These are phyloP conservation scores for Fusarium odoratissimum DNA, from an alignment of 2,329 filamentous ascomycete species.

Conservation along the genomic window DNA sequence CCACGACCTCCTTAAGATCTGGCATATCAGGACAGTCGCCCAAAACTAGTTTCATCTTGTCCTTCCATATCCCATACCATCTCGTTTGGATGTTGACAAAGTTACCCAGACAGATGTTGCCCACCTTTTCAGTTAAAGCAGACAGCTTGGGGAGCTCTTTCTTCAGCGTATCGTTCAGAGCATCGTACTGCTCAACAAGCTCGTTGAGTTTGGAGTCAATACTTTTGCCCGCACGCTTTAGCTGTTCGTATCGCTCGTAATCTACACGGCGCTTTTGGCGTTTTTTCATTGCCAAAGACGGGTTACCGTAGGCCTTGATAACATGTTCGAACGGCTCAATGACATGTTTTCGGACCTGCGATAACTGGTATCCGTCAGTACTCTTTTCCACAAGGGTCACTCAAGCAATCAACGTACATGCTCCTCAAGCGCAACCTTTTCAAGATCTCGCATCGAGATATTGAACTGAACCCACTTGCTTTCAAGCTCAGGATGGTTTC, in stretches of 20 bases:
- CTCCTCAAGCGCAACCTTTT: slow-evolving; percentile 83
- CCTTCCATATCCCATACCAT: slow-evolving; percentile 87
- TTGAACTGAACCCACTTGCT: slow-evolving; percentile 96
- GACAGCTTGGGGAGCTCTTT: slow-evolving; percentile 91
- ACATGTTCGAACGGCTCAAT: slow-evolving; percentile 85
- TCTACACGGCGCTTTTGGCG: slow-evolving; percentile 92
- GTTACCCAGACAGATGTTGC: slow-evolving; percentile 83
- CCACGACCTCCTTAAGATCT: slow-evolving; percentile 78
- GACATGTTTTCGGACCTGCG: slow-evolving; percentile 80
- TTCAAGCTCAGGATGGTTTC: slow-evolving; percentile 84
- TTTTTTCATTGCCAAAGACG: slow-evolving; percentile 92
- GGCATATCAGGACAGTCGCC: slow-evolving; percentile 71
- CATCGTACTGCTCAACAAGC: slow-evolving; percentile 87
- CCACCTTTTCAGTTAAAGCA: slow-evolving; percentile 81
- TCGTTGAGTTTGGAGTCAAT: slow-evolving; percentile 87
- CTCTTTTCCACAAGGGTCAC: background rate
- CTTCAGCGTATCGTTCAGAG: slow-evolving; percentile 92
- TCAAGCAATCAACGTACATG: slow-evolving; percentile 69
- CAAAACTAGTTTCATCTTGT: slow-evolving; percentile 82
- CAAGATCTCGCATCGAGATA: slow-evolving; percentile 85
- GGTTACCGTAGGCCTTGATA: slow-evolving; percentile 83
- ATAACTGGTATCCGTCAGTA: slow-evolving; percentile 55
- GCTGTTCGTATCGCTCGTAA: slow-evolving; percentile 82
- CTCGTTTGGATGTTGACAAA: slow-evolving; percentile 85
- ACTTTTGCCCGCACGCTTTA: slow-evolving; percentile 84